Evolutionary conservation across 306 rosid genomes (phyloP).

Genomic region (Alnus glutinosa): DNA sequence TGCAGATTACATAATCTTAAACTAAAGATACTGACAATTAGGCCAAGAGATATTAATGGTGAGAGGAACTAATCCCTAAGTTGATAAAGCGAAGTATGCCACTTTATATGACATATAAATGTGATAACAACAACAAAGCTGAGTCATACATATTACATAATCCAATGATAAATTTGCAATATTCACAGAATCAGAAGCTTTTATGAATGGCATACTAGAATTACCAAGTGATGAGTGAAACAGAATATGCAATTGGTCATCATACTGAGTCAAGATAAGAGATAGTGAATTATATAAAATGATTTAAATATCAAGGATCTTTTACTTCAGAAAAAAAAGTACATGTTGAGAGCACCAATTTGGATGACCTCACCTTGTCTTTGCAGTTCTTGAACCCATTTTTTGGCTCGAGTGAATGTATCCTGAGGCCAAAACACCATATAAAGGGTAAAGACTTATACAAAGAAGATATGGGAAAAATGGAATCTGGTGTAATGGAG

Average conservation of each 20-base stretch:
- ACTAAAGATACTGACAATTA: neutral
- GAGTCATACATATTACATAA: neutral
- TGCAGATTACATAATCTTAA: slow-evolving; percentile 7
- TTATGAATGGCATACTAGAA: neutral
- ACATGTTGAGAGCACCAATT: neutral
- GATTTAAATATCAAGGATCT: neutral
- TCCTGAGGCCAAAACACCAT: slow-evolving; percentile 46
- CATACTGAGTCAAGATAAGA: neutral
- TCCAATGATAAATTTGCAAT: neutral
- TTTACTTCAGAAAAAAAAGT: neutral
- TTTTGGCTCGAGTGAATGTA: slow-evolving; percentile 78
- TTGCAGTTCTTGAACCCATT: slow-evolving; percentile 88
- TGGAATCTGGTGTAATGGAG: neutral
- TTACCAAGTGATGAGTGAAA: neutral
- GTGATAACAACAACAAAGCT: neutral
- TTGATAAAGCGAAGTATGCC: neutral
- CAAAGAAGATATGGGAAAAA: neutral
- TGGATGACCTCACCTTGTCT: slow-evolving; percentile 59
- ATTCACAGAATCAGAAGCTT: neutral
- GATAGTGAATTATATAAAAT: neutral
- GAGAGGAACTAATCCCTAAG: neutral
- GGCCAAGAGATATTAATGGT: neutral
- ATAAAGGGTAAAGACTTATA: neutral
- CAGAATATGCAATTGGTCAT: neutral
- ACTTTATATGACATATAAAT: neutral